Percentiles rank a stretch among this genome's conserved stretches.
Conservation (phyloP, 306 rosid species). For the Begonia loranthoides region DNA sequence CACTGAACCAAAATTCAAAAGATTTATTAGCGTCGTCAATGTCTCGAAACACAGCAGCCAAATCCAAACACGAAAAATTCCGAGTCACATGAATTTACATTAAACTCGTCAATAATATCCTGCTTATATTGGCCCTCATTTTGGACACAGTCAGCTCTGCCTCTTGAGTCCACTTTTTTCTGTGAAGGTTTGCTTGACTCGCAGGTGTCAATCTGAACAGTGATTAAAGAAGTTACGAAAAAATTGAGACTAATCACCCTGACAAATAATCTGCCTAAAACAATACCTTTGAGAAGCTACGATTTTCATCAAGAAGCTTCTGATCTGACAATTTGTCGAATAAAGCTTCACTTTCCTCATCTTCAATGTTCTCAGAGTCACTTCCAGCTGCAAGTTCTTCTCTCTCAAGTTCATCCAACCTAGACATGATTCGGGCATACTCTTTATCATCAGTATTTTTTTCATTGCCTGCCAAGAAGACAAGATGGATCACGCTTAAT, state of each 20-base stretch:
- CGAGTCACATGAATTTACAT: constrained; percentile 40
- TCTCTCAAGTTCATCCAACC: constrained; percentile 63
- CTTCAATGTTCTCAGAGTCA: constrained; percentile 17
- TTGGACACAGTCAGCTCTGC: neutral
- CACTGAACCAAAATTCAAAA: constrained; percentile 20
- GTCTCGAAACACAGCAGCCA: too few species aligned
- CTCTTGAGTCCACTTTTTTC: constrained; percentile 20
- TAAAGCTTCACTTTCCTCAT: constrained; percentile 22
- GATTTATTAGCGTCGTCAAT: neutral
- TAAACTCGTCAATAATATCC: constrained; percentile 25
- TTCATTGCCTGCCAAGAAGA: constrained; percentile 13
- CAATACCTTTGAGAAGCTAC: constrained; percentile 29
- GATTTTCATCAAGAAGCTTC: constrained; percentile 18
- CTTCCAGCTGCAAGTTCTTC: constrained; percentile 67
- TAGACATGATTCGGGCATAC: constrained; percentile 35
- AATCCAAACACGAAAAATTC: too few species aligned
- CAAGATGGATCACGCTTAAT: constrained; percentile 20
- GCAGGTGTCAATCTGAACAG: constrained; percentile 19
- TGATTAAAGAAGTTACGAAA: constrained; percentile 11
- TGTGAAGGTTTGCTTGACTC: constrained; percentile 17
- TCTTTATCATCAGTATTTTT: constrained; percentile 34
- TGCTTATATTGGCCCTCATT: constrained; percentile 11
- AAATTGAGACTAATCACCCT: neutral
- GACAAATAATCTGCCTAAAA: constrained; percentile 14
- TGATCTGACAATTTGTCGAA: constrained; percentile 22